Conservation (phyloP, 2,329 filamentous ascomycete species). For the Lachnellula suecica region DNA sequence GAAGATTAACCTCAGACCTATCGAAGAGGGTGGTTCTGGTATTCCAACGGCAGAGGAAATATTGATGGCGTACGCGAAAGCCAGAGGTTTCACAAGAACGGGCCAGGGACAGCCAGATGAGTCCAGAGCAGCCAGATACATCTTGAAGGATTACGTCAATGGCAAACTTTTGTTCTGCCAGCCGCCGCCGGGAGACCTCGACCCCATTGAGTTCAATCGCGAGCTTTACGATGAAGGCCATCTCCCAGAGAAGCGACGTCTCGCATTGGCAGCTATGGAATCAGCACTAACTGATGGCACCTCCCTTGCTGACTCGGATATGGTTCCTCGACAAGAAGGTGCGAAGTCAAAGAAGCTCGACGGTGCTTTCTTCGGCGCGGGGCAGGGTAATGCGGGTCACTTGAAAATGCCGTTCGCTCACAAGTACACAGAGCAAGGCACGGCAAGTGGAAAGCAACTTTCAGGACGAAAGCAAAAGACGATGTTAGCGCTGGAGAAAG, state of each 20-base stretch:
- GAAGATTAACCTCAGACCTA: constrained; percentile 74
- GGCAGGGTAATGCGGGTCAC: constrained; percentile 61
- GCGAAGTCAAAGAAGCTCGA: constrained; percentile 77
- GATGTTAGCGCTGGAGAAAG: constrained; percentile 80
- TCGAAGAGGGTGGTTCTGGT: constrained; percentile 92
- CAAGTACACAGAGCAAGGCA: constrained; percentile 82
- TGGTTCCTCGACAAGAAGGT: constrained; percentile 56
- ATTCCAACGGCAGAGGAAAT: constrained; percentile 82
- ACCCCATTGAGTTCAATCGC: constrained; percentile 77
- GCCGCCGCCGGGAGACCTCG: constrained; percentile 74
- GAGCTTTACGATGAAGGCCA: constrained; percentile 84
- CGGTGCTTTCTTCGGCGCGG: constrained; percentile 80
- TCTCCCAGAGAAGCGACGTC: constrained; percentile 77
- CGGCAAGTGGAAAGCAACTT: constrained; percentile 62
- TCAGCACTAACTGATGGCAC: constrained; percentile 35
- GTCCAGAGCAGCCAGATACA: constrained; percentile 81
- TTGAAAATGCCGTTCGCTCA: constrained; percentile 82
- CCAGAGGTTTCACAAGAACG: constrained; percentile 86
- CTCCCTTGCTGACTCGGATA: constrained; percentile 46
- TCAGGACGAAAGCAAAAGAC: constrained; percentile 80
- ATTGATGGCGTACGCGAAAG: constrained; percentile 80
- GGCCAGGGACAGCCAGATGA: constrained; percentile 91
- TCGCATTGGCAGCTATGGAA: constrained; percentile 51
- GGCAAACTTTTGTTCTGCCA: constrained; percentile 92
- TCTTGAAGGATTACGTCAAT: constrained; percentile 96